Evolutionary conservation across 805 yeast species (phyloP), one percentile per base, ranked within the genome.

Genomic region (Saccharomycopsis lassenensis): DNA sequence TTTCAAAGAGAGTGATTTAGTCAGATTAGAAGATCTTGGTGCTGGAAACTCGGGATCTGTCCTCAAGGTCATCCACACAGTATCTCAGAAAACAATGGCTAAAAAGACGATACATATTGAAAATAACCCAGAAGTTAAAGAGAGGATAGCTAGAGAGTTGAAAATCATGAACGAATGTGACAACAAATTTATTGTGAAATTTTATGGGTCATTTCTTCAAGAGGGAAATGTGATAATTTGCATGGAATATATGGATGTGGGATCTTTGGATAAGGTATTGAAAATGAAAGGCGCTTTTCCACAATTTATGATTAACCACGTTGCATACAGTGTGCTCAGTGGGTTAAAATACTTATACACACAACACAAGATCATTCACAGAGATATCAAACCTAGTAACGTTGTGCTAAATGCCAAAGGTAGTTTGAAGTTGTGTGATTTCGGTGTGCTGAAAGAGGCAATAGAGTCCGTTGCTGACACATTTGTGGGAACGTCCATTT

Each of bases 211-310:
- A 0, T 82, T 78, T 51, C 68, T 85, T 10, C 38, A 44, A 18
- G 48, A 43, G 29, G 48, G 46, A 7, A 39, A 39, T 31, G 45
- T 91, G 12, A 78, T 85, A 10, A 81, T 91, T 43, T 80, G 94
- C 54, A 86, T 87, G 94, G 97, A 89, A 57, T 87, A 83, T 57
- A 83, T 89, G 73, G 94, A 89, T 56, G 83, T 95, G 56, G 89
- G 95, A 0, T 85, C 96, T 0, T 63, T 89, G 24, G 97, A 91
- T 53, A 75, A 82, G 43, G 77, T 89, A 17, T 60, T 77, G 43
- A 67, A 68, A 37, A 55, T 65, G 4, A 58, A 67, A 29, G 85
- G 86, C 4, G 74, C 77, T 8, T 63, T 82, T 24, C 79, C 82
- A 2, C 80, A 79, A 44, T 59, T 63, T 35, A 76, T 84, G 36